Percentiles rank a stretch among this genome's conserved stretches.
These are phyloP conservation scores for Desmodesmus armatus DNA, from an alignment of 139 green algal species.

Conservation along the genomic window DNA sequence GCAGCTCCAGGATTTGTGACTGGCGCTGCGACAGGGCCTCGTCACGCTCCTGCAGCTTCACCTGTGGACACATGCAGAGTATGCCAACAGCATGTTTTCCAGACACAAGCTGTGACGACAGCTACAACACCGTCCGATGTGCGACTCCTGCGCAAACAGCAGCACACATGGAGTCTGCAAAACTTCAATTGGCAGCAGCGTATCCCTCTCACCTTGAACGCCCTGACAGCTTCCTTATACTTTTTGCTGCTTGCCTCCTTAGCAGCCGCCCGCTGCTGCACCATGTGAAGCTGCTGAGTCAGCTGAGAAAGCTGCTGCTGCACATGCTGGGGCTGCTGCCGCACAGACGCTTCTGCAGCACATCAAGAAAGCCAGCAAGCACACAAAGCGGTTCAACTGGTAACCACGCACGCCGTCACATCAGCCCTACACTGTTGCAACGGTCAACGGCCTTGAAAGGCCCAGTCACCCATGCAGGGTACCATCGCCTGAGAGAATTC, in stretches of 20 bases:
- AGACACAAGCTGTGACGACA: too few species aligned
- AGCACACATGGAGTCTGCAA: neutral
- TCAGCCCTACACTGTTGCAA: neutral
- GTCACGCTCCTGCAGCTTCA: conserved; percentile 49
- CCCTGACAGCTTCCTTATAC: conserved; percentile 70
- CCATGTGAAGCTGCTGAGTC: conserved; percentile 51
- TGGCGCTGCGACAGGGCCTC: conserved; percentile 38
- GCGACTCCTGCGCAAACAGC: neutral
- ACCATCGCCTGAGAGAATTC: too few species aligned
- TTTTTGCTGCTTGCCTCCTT: conserved; percentile 60
- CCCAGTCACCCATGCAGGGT: neutral
- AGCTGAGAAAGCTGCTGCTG: conserved; percentile 51
- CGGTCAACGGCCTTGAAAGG: neutral
- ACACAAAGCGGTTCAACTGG: neutral
- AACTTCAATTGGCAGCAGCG: neutral
- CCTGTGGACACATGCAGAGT: neutral
- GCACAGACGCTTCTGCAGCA: conserved; percentile 30
- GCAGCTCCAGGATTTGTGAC: conserved; percentile 54
- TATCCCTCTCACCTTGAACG: conserved; percentile 53
- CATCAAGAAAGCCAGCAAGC: neutral
- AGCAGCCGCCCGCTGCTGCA: conserved; percentile 49
- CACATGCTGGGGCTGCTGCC: conserved; percentile 22
- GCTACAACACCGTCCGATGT: neutral
- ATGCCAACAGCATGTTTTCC: neutral
- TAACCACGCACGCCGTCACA: neutral